Base-by-base conservation (phyloP, 2,329 filamentous ascomycete genomes). In the Fusarium liriodendri region DNA sequence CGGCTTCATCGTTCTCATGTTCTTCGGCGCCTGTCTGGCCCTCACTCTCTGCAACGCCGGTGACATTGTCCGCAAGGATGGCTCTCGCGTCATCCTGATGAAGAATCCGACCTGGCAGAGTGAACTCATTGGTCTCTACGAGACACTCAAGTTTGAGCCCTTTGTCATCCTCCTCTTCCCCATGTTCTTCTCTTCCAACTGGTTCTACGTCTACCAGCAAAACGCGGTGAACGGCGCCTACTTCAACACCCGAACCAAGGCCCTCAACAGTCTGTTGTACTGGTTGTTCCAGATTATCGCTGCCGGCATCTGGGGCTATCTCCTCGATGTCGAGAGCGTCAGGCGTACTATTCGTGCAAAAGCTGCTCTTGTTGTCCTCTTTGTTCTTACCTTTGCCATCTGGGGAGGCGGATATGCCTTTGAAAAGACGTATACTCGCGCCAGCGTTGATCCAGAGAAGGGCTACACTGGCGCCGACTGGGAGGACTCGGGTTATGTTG, bases 91-190 rank as follows among this genome's bases (percentile, higher is more conserved):
- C 79, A 95, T 97, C 72, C 84, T 95, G 72, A 97, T 96, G 93
- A 96, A 97, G 86, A 94, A 97, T 83, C 95, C 95, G 5, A 94
- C 93, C 61, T 97, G 94, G 93, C 90, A 90, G 79, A 92, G 93
- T 4, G 95, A 98, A 83, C 83, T 97, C 70, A 73, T 89, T 20
- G 95, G 95, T 64, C 89, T 98, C 3, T 92, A 88, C 82, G 89
- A 97, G 81, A 94, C 93, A 1, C 84, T 97, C 66, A 84, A 85
- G 60, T 87, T 87, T 35, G 93, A 97, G 76, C 90, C 90, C 7
- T 95, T 78, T 79, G 92, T 95, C 74, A 74, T 95, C 57, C 82
- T 91, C 8, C 87, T 95, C 20, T 95, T 95, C 83, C 94, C 94
- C 77, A 94, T 95, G 91, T 95, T 95, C 85, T 89, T 94, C 80